Conservation (phyloP, 192 early-diverging fungal genomes). For the Rhizophagus sp. region DNA sequence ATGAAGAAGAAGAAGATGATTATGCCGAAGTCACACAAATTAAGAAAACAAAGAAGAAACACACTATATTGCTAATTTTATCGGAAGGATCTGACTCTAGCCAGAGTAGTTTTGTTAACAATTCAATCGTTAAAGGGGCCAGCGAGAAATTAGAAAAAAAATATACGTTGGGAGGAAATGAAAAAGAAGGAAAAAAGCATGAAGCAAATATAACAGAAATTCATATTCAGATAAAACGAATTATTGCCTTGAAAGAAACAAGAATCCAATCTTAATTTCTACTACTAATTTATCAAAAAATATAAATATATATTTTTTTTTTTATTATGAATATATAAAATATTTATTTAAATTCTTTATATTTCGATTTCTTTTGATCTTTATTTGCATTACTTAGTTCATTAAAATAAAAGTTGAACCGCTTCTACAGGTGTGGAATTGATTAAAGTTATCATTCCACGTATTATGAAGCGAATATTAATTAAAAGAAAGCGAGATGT, state of each 20-base stretch:
- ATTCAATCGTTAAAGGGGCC: not conserved
- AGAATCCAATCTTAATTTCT: no score
- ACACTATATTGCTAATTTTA: not conserved
- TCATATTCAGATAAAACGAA: no score
- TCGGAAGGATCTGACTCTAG: not conserved
- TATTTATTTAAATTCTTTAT: no score
- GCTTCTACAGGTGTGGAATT: not conserved
- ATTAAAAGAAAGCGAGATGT: not conserved
- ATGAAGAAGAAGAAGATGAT: not conserved
- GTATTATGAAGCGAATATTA: not conserved
- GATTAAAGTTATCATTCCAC: not conserved
- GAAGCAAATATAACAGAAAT: not conserved
- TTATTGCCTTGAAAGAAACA: no score
- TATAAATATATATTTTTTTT: no score
- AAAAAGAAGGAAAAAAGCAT: not conserved
- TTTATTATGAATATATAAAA: no score
- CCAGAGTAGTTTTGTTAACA: not conserved
- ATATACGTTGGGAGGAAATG: not conserved
- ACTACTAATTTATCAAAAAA: no score
- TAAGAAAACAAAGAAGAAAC: not conserved
- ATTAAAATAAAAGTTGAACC: not conserved
- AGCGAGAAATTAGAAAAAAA: conserved; percentile 4
- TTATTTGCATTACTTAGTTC: no score
- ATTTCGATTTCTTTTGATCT: no score
- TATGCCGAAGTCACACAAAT: not conserved